A percentile compares a stretch with the other conserved stretches of the same genome.
These are phyloP conservation scores for Kwoniella bestiolae DNA, from an alignment of 768 basidiomycete species.

Conservation along the genomic window DNA sequence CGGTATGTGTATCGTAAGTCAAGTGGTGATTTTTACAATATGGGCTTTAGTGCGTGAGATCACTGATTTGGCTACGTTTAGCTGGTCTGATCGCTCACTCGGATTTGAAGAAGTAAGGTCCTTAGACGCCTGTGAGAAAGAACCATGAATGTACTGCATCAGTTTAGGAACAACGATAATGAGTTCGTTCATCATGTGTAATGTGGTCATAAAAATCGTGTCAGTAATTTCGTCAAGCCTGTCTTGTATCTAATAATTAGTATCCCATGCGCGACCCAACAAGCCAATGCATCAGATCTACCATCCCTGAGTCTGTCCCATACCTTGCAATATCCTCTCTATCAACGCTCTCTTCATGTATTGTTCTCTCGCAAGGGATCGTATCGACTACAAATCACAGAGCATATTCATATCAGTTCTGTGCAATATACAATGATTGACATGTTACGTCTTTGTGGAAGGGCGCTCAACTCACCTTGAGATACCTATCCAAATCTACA, in stretches of 20 bases:
- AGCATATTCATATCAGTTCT: slow-evolving; percentile 54
- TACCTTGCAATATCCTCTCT: slow-evolving; percentile 72
- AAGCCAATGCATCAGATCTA: slow-evolving; percentile 16
- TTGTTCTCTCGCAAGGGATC: slow-evolving; percentile 89
- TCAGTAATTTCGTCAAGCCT: no score
- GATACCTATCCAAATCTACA: slow-evolving; percentile 91
- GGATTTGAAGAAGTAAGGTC: slow-evolving; percentile 37
- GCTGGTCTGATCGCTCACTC: slow-evolving; percentile 47
- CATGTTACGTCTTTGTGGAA: no score
- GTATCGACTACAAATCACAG: slow-evolving; percentile 64
- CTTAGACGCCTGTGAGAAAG: neutral
- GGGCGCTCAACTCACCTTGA: slow-evolving; percentile 67
- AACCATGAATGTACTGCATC: no score
- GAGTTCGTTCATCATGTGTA: no score
- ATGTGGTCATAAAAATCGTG: no score
- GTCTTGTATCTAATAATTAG: no score
- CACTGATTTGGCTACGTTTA: slow-evolving; percentile 14
- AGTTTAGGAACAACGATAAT: no score
- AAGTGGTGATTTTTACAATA: neutral
- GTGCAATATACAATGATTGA: neutral
- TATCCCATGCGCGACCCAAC: neutral
- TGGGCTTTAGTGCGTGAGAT: no score
- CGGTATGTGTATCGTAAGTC: slow-evolving; percentile 52
- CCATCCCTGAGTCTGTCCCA: slow-evolving; percentile 54
- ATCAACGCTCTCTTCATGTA: slow-evolving; percentile 95